Conservation (phyloP, 768 basidiomycete genomes). For the Phaeotremella skinneri region DNA sequence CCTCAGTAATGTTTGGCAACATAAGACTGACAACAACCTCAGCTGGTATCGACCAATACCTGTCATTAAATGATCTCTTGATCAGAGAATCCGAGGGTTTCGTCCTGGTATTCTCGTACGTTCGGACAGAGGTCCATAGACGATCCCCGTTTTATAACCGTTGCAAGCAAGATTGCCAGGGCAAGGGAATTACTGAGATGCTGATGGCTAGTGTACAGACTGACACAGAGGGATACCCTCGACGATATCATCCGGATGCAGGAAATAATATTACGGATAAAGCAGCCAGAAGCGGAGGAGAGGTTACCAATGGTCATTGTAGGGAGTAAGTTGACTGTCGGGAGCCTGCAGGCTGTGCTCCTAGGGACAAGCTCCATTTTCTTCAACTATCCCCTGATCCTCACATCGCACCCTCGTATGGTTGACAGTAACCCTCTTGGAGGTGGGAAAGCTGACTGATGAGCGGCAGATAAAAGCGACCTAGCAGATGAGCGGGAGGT, state of each 20-base stretch:
- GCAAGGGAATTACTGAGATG: neutral
- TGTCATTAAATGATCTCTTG: conserved; percentile 29
- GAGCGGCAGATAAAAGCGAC: conserved; percentile 58
- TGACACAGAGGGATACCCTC: conserved; percentile 77
- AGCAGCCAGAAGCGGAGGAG: conserved; percentile 58
- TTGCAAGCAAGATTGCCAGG: no score
- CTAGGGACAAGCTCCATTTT: no score
- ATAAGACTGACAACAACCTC: neutral
- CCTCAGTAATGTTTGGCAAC: no score
- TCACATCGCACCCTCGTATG: no score
- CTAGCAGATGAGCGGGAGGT: conserved; percentile 78
- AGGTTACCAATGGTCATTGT: conserved; percentile 77
- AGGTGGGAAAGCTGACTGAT: conserved; percentile 3
- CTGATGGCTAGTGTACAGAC: conserved; percentile 53
- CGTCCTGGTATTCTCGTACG: conserved; percentile 58
- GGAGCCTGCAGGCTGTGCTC: neutral
- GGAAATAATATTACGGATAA: conserved; percentile 76
- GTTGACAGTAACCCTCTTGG: neutral
- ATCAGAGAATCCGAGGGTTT: conserved; percentile 39
- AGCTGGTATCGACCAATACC: conserved; percentile 35
- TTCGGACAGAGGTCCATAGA: conserved; percentile 61
- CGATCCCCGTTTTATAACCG: no score
- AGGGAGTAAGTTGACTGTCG: conserved; percentile 62
- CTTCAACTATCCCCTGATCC: no score
- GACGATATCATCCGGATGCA: conserved; percentile 76